Evolutionary conservation across 1,284 basidiomycete species (phyloP), one percentile per base, ranked within the genome.

Genomic region (Fomes fomentarius): DNA sequence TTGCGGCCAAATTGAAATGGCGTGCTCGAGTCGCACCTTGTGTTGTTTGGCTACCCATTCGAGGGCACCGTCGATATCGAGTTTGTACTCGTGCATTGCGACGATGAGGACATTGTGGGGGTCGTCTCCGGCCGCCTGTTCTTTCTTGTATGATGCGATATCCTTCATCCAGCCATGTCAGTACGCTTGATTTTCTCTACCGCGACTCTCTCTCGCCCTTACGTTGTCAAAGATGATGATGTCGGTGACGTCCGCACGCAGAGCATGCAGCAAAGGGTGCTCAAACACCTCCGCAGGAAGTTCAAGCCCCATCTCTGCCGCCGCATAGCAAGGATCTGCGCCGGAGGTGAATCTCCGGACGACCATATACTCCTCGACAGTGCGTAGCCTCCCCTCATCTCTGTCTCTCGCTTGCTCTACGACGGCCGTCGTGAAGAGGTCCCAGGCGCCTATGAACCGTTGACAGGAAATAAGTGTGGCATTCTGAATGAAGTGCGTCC

Each of bases 111-210:
- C 63, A 59, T 74, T 75, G 63, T 74, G 70, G 8, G 50, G 63
- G 44, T 67, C 57, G 47, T 67, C 68, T 2, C 67, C 71, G 14
- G 66, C 61, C 9, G 70, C 60, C 50, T 74, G 69, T 45, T 76
- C 74, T 22, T 66, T 65, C 47, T 70, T 71, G 62, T 69, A 76
- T 3, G 74, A 76, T 48, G 63, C 66, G 0, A 74, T 56, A 48
- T 75, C 72, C 69, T 74, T n/a, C n/a, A n/a, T n/a, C n/a, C n/a
- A n/a, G n/a, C n/a, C n/a, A 37, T 25, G 15, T 33, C 15, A 46
- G 15, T n/a, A 21, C 21, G 1, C 10, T 28, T 9, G 22, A 28
- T 28, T 12, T n/a, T n/a, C n/a, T 12, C 28, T n/a, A n/a, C n/a
- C n/a, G 12, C 28, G 12, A 30, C 6, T 30, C 28, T 30, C 7